phyloP scores from a whole-genome alignment of 805 yeast genomes.

The Ogataea thermomethanolica region DNA sequence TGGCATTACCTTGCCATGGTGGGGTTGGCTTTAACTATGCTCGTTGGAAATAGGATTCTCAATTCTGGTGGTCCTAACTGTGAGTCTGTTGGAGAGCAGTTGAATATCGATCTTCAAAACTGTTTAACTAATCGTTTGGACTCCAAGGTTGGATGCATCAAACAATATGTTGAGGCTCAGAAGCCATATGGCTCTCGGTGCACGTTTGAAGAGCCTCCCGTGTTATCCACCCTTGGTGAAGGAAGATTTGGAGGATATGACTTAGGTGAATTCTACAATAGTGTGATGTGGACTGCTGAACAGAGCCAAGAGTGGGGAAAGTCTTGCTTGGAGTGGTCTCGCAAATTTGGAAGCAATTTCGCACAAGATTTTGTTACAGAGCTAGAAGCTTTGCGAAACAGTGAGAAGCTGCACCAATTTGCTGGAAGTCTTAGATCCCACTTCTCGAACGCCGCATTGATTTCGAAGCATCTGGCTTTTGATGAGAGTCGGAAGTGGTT shows the following conservation, averaged over 20 bases:
- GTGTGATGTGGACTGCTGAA: not conserved
- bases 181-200: slow-evolving; percentile 10
- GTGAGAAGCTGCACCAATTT: not conserved
- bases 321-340: slow-evolving; percentile 3
- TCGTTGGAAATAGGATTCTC: slow-evolving; percentile 9
- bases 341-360: slow-evolving; percentile 1
- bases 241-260: not conserved
- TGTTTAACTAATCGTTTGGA: slow-evolving; percentile 8
- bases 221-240: slow-evolving; percentile 2
- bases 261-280: not conserved
- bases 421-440: too few species aligned
- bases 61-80: slow-evolving; percentile 8
- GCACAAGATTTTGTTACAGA: not conserved
- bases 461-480: not conserved
- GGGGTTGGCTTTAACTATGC: slow-evolving; percentile 11
- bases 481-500: too few species aligned
- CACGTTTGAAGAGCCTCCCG: slow-evolving; percentile 10
- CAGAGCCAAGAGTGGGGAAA: slow-evolving; percentile 1
- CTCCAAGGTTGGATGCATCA: slow-evolving; percentile 11
- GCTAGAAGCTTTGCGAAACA: not conserved
- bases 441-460: not conserved
- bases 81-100: not conserved
- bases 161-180: slow-evolving; percentile 9
- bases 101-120: slow-evolving; percentile 8
- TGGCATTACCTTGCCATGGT: slow-evolving; percentile 16